These are phyloP conservation scores for Epichloe elymi DNA, from an alignment of 2,329 filamentous ascomycete species.

Conservation along the genomic window DNA sequence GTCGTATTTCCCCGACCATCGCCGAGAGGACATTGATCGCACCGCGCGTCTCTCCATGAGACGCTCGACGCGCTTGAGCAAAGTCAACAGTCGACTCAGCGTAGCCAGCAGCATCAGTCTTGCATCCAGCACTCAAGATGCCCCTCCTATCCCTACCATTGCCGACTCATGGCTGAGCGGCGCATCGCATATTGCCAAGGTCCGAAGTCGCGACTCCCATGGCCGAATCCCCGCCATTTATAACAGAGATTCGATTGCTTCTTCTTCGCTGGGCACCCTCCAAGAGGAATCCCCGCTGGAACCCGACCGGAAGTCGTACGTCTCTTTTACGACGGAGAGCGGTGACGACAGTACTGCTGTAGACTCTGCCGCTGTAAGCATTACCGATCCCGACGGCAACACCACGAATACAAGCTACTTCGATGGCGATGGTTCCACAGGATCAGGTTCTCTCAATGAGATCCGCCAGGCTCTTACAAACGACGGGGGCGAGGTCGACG, in stretches of 20 bases:
- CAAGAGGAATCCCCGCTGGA: conserved; percentile 83
- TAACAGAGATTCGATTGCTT: conserved; percentile 79
- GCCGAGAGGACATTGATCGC: conserved; percentile 86
- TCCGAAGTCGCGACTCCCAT: conserved; percentile 34
- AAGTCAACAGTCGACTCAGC: conserved; percentile 83
- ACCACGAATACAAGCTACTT: conserved; percentile 66
- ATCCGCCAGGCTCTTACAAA: conserved; percentile 75
- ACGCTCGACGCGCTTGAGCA: conserved; percentile 79
- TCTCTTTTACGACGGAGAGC: conserved; percentile 67
- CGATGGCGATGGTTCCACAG: conserved; percentile 64
- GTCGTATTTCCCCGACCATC: conserved; percentile 93
- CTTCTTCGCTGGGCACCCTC: conserved; percentile 75
- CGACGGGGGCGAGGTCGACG: conserved; percentile 84
- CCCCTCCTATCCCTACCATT: conserved; percentile 89
- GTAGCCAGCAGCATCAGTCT: conserved; percentile 90
- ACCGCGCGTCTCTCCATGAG: conserved; percentile 88
- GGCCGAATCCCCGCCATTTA: conserved; percentile 25
- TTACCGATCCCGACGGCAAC: conserved; percentile 67
- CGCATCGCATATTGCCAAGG: conserved; percentile 24
- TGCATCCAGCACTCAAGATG: conserved; percentile 83
- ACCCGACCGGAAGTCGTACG: conserved; percentile 86
- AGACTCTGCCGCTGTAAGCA: conserved; percentile 42
- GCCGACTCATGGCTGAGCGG: conserved; percentile 77
- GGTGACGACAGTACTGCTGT: conserved; percentile 44
- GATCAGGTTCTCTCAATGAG: conserved; percentile 65